These are phyloP conservation scores for Dothistroma pini DNA, from an alignment of 2,329 filamentous ascomycete species.

Conservation along the genomic window DNA sequence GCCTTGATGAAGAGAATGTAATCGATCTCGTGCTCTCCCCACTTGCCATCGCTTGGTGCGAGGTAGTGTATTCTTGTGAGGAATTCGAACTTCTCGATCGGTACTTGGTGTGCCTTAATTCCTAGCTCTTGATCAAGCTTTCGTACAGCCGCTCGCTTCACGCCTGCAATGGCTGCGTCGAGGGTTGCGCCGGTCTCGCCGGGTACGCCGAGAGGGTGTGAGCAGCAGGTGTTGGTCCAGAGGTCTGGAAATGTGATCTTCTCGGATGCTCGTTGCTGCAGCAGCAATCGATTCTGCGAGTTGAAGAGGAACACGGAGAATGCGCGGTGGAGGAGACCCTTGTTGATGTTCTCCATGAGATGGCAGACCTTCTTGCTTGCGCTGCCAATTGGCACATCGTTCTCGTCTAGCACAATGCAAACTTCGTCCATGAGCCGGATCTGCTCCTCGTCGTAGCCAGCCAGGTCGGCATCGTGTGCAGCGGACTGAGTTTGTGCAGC, in stretches of 20 bases:
- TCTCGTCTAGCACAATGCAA: slow-evolving; percentile 91
- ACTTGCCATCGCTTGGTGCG: slow-evolving; percentile 93
- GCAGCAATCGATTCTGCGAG: slow-evolving; percentile 82
- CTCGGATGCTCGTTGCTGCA: slow-evolving; percentile 91
- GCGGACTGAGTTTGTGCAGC: slow-evolving; percentile 54
- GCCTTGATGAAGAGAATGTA: slow-evolving; percentile 99
- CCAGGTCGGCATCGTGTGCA: slow-evolving; percentile 61
- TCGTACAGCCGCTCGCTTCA: slow-evolving; percentile 85
- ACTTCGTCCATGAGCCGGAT: slow-evolving; percentile 98
- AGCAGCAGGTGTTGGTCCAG: slow-evolving; percentile 99
- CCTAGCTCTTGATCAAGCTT: slow-evolving; percentile 95
- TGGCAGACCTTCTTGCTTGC: slow-evolving; percentile 99
- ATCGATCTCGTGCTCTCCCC: slow-evolving; percentile 99
- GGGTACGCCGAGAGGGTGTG: slow-evolving; percentile 87
- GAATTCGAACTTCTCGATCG: slow-evolving; percentile 86
- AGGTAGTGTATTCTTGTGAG: slow-evolving; percentile 98
- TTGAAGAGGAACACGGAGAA: slow-evolving; percentile 99
- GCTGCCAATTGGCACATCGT: slow-evolving; percentile 89
- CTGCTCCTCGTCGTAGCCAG: slow-evolving; percentile 95
- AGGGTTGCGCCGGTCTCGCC: slow-evolving; percentile 85
- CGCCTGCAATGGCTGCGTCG: slow-evolving; percentile 74
- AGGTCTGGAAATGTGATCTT: slow-evolving; percentile 99
- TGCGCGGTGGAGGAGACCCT: slow-evolving; percentile 90
- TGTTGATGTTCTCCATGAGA: slow-evolving; percentile 97
- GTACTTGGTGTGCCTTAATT: slow-evolving; percentile 84